Evolutionary conservation across 805 yeast species (phyloP).

Genomic region (Lachancea kluyveri): DNA sequence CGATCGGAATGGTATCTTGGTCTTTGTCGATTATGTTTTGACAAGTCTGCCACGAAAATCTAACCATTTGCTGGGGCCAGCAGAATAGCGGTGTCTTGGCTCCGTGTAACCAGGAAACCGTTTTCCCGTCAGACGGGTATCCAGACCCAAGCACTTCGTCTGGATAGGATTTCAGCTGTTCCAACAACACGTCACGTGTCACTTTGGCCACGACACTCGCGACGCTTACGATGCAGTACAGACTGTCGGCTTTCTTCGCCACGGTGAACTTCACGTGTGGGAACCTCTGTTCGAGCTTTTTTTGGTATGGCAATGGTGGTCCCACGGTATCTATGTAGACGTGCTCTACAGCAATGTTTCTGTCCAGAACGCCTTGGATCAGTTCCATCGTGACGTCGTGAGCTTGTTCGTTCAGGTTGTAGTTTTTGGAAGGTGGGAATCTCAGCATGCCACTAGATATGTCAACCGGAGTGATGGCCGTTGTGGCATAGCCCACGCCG

Average conservation of each 20-base stretch:
- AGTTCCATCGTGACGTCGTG: constrained; percentile 87
- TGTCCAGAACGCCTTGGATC: constrained; percentile 56
- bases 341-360: constrained; percentile 60
- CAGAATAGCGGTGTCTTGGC: constrained; percentile 73
- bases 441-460: constrained; percentile 85
- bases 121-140: constrained; percentile 88
- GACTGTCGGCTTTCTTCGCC: constrained; percentile 89
- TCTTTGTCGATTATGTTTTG: constrained; percentile 57
- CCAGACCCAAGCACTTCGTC: constrained; percentile 71
- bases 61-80: constrained; percentile 65
- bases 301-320: constrained; percentile 80
- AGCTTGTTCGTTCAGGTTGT: constrained; percentile 89
- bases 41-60: constrained; percentile 95
- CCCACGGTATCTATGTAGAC: constrained; percentile 95
- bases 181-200: constrained; percentile 64
- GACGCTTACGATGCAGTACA: constrained; percentile 86
- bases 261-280: constrained; percentile 73
- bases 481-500: constrained; percentile 83
- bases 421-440: constrained; percentile 41
- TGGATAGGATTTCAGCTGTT: constrained; percentile 12
- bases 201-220: constrained; percentile 97
- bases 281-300: constrained; percentile 61
- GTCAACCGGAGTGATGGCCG: constrained; percentile 79
- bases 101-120: constrained; percentile 65
- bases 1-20: constrained; percentile 36